Base-by-base conservation (phyloP, 148 eudicot species). In the Suaeda aralocaspica region DNA sequence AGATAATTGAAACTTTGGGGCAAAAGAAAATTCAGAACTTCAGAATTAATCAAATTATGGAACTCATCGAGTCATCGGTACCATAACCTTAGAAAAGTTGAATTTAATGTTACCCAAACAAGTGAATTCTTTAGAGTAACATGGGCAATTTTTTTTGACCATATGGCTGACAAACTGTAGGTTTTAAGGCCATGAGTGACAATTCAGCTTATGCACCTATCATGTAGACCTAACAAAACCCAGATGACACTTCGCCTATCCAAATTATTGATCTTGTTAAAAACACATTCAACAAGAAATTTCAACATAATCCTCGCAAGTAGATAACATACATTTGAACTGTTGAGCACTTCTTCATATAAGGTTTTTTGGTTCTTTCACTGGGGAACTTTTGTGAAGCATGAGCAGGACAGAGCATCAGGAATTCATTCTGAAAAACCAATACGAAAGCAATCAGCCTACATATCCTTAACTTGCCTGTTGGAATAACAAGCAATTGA, bases 341-440 rank as follows among this genome's bases (percentile, higher is more conserved):
- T 51, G 88, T 39, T 50, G 70, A 34, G 33, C 72, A 68, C 34
- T 71, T 79, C 65, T 78, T 80, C 21, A 21, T 64, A 48, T 42
- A 59, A 73, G 58, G 67, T 77, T 84, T 91, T 76, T 31, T 77
- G 45, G 86, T 74, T 74, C 70, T 86, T 72, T 94, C 98, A 61
- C 80, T 64, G 18, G 98, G 97, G 83, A 91, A 91, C 70, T 91
- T 94, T 53, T 49, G 60, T 6, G 85, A 78, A 52, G 74, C 59
- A 82, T 94, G 98, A 66, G 5, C 50, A 63, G 97, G 97, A 64
- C 98, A 91, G 28, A 85, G 79, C 91, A 94, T 80, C 28, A 87
- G 60, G 72, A 68, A 91, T 30, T 83, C 77, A 26, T 74, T 85
- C 97, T 94, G 86, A 59, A 74, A 72, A 80, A 45, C 2, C 53